phyloP scores from a whole-genome alignment of 495 filamentous ascomycete genomes.

The Penicillium soppii region DNA sequence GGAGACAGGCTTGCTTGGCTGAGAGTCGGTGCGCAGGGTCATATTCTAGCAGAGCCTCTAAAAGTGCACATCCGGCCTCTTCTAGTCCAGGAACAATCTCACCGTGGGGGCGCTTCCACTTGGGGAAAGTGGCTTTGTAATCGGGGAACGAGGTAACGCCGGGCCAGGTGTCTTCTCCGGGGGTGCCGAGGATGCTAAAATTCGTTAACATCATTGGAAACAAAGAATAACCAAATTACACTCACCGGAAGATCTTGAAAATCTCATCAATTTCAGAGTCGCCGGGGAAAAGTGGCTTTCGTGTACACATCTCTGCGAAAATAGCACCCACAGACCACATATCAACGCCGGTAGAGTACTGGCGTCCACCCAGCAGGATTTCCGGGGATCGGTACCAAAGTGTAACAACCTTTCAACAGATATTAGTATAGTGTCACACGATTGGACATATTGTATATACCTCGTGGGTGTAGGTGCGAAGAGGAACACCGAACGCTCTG shows the following conservation, averaged over 20 bases:
- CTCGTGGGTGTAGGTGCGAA: constrained; percentile 97
- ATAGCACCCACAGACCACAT: constrained; percentile 99
- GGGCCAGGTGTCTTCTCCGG: constrained; percentile 85
- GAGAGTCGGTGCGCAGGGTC: constrained; percentile 92
- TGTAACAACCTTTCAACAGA: constrained; percentile 75
- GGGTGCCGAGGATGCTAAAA: constrained; percentile 82
- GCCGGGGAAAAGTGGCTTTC: constrained; percentile 94
- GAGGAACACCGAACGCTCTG: constrained; percentile 91
- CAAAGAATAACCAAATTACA: not conserved
- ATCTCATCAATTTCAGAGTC: constrained; percentile 99
- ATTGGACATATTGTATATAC: constrained; percentile 31
- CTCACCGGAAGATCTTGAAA: constrained; percentile 97
- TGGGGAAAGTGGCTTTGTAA: constrained; percentile 95
- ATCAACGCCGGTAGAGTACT: constrained; percentile 97
- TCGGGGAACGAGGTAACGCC: constrained; percentile 97
- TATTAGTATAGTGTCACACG: not conserved
- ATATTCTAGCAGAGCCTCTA: constrained; percentile 90
- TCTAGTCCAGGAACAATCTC: constrained; percentile 64
- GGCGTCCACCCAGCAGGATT: constrained; percentile 92
- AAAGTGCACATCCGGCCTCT: constrained; percentile 76
- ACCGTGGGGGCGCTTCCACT: constrained; percentile 77
- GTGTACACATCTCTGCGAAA: constrained; percentile 99
- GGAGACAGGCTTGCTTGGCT: constrained; percentile 89
- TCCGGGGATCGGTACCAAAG: constrained; percentile 98
- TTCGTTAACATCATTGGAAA: not conserved